Evolutionary conservation across 2,329 filamentous ascomycete genomes (phyloP).

Genomic region (Colletotrichum sp.): DNA sequence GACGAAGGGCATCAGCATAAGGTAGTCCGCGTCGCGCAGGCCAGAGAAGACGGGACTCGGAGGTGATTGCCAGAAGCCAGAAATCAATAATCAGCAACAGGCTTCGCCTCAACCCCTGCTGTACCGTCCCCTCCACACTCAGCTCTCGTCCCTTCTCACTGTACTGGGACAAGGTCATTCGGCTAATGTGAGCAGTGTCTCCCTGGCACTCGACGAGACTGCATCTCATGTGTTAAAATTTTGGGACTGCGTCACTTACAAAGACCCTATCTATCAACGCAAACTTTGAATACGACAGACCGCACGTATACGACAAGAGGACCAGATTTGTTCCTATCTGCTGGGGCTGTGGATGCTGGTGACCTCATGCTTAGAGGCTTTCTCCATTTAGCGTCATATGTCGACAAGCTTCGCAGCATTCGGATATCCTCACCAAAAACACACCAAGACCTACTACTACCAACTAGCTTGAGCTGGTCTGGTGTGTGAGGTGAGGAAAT

Average conservation of each 20-base stretch:
- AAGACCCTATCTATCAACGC: background rate
- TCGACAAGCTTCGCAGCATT: background rate
- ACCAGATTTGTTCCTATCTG: background rate
- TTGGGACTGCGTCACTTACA: background rate
- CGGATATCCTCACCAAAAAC: background rate
- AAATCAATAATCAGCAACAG: background rate
- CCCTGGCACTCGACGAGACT: background rate
- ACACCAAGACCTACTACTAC: background rate
- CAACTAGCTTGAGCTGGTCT: background rate
- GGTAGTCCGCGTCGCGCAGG: background rate
- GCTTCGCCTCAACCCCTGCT: background rate
- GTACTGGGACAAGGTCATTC: background rate
- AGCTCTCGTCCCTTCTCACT: background rate
- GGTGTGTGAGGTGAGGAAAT: background rate
- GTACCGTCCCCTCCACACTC: background rate
- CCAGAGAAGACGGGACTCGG: background rate
- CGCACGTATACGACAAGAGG: background rate
- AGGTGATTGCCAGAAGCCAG: background rate
- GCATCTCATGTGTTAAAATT: background rate
- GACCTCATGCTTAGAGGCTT: background rate
- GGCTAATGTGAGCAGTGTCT: background rate
- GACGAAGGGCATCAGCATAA: background rate
- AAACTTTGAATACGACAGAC: background rate
- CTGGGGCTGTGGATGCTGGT: conserved; percentile 9
- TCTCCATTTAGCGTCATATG: background rate